Percentiles rank a stretch among this genome's conserved stretches.
Conservation (phyloP, 2,329 filamentous ascomycete species). For the Colletotrichum liaoningense region DNA sequence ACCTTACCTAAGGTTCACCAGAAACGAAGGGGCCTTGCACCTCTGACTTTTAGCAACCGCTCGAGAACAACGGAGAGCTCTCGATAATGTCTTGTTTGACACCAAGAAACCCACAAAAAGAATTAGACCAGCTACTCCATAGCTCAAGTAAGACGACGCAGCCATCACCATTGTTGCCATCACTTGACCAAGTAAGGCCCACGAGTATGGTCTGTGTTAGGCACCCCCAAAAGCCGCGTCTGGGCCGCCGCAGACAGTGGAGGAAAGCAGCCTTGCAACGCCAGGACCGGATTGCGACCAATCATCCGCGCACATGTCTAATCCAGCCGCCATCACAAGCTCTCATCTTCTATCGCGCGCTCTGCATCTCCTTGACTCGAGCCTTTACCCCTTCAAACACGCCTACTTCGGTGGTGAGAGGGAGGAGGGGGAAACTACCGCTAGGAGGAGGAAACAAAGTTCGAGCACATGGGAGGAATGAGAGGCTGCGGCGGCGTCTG, state of each 20-base stretch:
- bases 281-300: conserved; percentile 31
- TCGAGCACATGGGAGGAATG: conserved; percentile 24
- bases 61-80: neutral
- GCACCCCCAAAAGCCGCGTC: neutral
- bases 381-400: neutral
- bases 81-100: neutral
- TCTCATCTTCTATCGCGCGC: neutral
- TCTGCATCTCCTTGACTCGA: conserved; percentile 7
- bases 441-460: neutral
- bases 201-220: too few relatives aligned
- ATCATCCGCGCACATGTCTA: conserved; percentile 36
- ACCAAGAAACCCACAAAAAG: neutral
- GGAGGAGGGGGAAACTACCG: too few relatives aligned
- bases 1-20: neutral
- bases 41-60: conserved; percentile 24
- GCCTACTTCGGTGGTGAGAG: neutral
- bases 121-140: neutral
- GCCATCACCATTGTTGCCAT: neutral
- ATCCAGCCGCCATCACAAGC: conserved; percentile 33
- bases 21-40: conserved; percentile 16
- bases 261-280: neutral
- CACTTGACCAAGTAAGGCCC: neutral
- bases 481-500: conserved; percentile 29
- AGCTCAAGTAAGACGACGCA: too few relatives aligned
- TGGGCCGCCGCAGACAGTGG: neutral